A percentile compares a stretch with the other conserved stretches of the same genome.
Conservation (phyloP, 176 grass and related monocot species). For the Rhynchospora breviuscula region DNA sequence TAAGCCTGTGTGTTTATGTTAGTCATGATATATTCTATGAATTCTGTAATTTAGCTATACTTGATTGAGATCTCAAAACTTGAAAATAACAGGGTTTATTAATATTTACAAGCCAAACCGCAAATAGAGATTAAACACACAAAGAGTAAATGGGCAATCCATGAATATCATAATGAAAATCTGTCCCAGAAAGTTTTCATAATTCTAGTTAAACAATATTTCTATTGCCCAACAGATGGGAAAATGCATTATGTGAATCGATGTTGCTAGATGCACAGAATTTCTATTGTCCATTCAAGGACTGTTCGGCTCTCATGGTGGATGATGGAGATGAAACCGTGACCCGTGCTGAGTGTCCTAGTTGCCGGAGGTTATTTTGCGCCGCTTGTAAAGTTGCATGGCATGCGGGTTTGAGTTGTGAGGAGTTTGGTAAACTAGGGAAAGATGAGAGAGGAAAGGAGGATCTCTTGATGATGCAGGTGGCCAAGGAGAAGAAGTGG, state of each 20-base stretch:
- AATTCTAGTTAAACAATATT: slow-evolving; percentile 13
- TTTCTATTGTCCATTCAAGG: slow-evolving; percentile 58
- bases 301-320: slow-evolving; percentile 51
- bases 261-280: slow-evolving; percentile 19
- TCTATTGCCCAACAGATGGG: slow-evolving; percentile 36
- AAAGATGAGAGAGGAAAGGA: slow-evolving; percentile 26
- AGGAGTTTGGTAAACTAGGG: slow-evolving; percentile 25
- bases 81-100: too few relatives aligned
- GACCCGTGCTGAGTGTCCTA: slow-evolving; percentile 42
- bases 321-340: slow-evolving; percentile 21
- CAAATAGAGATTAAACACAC: too few relatives aligned
- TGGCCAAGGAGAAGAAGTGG: slow-evolving; percentile 38
- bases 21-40: too few relatives aligned
- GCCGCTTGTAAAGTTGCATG: slow-evolving; percentile 43
- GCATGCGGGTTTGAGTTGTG: slow-evolving; percentile 46
- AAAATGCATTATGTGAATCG: slow-evolving; percentile 38
- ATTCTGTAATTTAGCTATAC: too few relatives aligned
- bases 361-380: slow-evolving; percentile 51
- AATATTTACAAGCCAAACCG: too few relatives aligned
- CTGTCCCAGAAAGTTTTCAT: too few relatives aligned
- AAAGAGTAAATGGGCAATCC: too few relatives aligned
- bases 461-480: slow-evolving; percentile 42
- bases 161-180: too few relatives aligned
- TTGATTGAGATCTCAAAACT: too few relatives aligned
- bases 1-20: too few relatives aligned